Evolutionary conservation across 2,329 filamentous ascomycete genomes (phyloP).

Genomic region (Cytospora piceae): DNA sequence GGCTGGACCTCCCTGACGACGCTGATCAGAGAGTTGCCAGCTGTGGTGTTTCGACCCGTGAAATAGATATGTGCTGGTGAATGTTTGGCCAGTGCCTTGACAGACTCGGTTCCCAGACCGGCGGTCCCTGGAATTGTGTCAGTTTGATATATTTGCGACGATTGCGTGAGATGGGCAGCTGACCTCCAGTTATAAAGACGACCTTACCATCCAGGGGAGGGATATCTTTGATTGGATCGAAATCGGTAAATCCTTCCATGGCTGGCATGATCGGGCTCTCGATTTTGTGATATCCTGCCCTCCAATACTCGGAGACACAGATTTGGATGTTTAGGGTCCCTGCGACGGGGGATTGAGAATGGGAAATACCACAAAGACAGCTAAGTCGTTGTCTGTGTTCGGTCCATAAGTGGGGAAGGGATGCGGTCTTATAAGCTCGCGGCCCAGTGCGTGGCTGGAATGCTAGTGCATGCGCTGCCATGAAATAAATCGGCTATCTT

Average conservation of each 20-base stretch:
- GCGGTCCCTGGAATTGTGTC: slow-evolving; percentile 9
- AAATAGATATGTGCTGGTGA: slow-evolving; percentile 19
- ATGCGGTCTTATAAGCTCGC: no score
- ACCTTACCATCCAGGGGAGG: slow-evolving; percentile 12
- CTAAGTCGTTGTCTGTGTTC: no score
- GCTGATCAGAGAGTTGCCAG: slow-evolving; percentile 39
- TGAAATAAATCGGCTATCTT: no score
- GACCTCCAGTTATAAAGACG: slow-evolving; percentile 20
- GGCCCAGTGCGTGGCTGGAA: no score
- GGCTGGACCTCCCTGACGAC: slow-evolving; percentile 39
- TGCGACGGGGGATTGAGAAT: no score
- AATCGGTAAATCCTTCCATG: no score
- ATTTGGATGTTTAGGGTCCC: no score
- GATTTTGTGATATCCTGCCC: no score
- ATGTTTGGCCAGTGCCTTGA: slow-evolving; percentile 16
- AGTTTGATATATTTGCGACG: neutral
- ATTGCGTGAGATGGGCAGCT: neutral
- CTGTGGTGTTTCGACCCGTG: slow-evolving; percentile 49
- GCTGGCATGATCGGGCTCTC: neutral
- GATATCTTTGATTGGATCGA: slow-evolving; percentile 31
- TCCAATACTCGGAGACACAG: no score
- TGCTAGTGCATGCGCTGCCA: no score
- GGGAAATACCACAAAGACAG: no score
- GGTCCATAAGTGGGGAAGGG: no score
- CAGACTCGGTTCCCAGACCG: slow-evolving; percentile 6